A percentile compares a stretch with the other conserved stretches of the same genome.
Conservation (phyloP, 768 basidiomycete species). For the Roridomyces roridus region DNA sequence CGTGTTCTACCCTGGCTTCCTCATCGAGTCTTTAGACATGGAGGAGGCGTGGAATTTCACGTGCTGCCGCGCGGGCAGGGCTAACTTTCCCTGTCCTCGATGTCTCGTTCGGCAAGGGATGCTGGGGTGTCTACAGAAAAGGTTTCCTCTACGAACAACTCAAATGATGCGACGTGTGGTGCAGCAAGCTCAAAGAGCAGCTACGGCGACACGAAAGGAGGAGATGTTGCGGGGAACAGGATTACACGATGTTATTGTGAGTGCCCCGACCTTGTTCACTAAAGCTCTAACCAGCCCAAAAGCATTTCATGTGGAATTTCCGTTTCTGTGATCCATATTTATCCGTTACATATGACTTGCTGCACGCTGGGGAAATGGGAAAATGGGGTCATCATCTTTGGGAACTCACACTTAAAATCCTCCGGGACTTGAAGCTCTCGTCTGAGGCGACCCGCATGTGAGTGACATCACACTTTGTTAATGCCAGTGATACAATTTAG, state of each 20-base stretch:
- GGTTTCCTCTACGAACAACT: slow-evolving; percentile 23
- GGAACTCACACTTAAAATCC: slow-evolving; percentile 24
- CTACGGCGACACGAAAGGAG: slow-evolving; percentile 19
- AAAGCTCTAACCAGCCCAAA: too few species aligned
- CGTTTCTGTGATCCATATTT: slow-evolving; percentile 30
- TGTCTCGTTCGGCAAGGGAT: slow-evolving; percentile 32
- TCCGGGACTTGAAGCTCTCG: slow-evolving; percentile 21
- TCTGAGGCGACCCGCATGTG: too few species aligned
- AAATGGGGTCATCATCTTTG: slow-evolving; percentile 35
- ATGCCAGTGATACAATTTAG: too few species aligned
- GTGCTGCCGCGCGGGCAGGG: slow-evolving; percentile 29
- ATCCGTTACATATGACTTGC: slow-evolving; percentile 33
- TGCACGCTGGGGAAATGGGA: slow-evolving; percentile 35
- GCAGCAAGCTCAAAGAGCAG: slow-evolving; percentile 11
- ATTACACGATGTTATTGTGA: slow-evolving; percentile 28
- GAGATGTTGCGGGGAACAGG: slow-evolving; percentile 28
- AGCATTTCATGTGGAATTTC: slow-evolving; percentile 36
- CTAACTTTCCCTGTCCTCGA: slow-evolving; percentile 37
- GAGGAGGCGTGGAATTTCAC: slow-evolving; percentile 36
- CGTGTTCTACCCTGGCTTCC: slow-evolving; percentile 34
- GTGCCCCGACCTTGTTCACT: too few species aligned
- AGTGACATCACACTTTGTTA: too few species aligned
- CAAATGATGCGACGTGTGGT: slow-evolving; percentile 27
- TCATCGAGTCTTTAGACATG: slow-evolving; percentile 35
- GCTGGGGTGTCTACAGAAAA: slow-evolving; percentile 25